These are phyloP conservation scores for Globisporangium nagaii DNA, from an alignment of 352 stramenopile genomes.

Conservation along the genomic window DNA sequence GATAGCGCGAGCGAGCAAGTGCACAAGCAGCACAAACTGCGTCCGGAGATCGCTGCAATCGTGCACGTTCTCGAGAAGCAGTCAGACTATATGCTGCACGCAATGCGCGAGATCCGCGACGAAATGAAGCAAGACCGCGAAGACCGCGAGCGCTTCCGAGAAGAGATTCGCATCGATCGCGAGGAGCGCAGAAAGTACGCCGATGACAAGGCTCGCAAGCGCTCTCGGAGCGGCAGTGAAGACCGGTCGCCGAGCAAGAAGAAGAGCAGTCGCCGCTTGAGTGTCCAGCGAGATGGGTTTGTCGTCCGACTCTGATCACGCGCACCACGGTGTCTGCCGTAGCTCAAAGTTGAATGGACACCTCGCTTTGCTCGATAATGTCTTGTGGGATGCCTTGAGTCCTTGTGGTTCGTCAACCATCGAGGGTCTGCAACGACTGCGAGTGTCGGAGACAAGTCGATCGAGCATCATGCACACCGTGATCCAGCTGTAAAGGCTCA, in stretches of 20 bases:
- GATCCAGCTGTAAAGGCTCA: too few relatives aligned
- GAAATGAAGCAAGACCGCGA: conserved; percentile 7
- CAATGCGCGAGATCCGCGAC: conserved; percentile 9
- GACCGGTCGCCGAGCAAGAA: background rate
- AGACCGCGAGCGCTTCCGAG: conserved; percentile 1
- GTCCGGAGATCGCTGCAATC: background rate
- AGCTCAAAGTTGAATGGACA: too few relatives aligned
- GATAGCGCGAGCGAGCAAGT: background rate
- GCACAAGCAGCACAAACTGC: background rate
- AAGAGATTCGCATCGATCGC: conserved; percentile 7
- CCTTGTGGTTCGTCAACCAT: too few relatives aligned
- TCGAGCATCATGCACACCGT: too few relatives aligned
- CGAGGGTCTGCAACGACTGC: too few relatives aligned
- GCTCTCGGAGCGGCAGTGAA: background rate
- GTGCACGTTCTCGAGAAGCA: conserved; percentile 2
- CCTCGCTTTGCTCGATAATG: too few relatives aligned
- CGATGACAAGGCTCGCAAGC: background rate
- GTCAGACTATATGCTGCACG: conserved; percentile 7
- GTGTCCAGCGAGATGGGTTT: conserved; percentile 10
- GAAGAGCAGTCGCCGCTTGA: conserved; percentile 5
- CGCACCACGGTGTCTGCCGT: background rate
- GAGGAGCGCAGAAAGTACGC: background rate
- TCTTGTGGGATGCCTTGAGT: too few relatives aligned
- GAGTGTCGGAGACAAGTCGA: too few relatives aligned
- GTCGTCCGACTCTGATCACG: conserved; percentile 7